Percentiles rank a stretch among this genome's conserved stretches.
Evolutionary conservation across 2,329 filamentous ascomycete species (phyloP).

Genomic region (Ceratocystis papillata): DNA sequence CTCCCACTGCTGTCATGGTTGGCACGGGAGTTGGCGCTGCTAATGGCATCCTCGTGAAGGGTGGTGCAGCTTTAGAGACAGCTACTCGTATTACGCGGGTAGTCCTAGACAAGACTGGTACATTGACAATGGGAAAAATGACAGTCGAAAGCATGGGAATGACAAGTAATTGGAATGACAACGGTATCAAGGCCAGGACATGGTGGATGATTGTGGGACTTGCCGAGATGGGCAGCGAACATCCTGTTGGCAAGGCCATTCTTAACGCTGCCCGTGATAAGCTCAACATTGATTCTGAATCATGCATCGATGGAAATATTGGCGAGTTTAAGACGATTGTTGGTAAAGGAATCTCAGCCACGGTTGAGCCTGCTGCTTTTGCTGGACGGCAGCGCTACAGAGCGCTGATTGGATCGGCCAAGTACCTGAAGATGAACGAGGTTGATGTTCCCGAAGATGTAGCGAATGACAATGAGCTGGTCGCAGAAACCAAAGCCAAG

Average conservation of each 20-base stretch:
- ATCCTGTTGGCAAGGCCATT: conserved; percentile 88
- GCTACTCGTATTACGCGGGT: conserved; percentile 84
- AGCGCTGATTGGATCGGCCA: conserved; percentile 73
- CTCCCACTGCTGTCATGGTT: conserved; percentile 96
- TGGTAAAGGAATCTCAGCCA: conserved; percentile 73
- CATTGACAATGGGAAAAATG: conserved; percentile 91
- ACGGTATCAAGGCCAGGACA: conserved; percentile 56
- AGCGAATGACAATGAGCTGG: conserved; percentile 49
- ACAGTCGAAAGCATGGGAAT: conserved; percentile 66
- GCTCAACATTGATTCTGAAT: conserved; percentile 60
- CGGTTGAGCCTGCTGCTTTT: conserved; percentile 53
- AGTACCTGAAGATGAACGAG: conserved; percentile 61
- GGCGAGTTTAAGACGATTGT: conserved; percentile 76
- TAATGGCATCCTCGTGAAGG: conserved; percentile 95
- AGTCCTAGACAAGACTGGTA: conserved; percentile 92
- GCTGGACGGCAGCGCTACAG: conserved; percentile 52
- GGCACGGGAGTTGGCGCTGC: conserved; percentile 94
- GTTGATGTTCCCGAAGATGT: conserved; percentile 55
- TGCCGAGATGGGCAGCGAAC: conserved; percentile 91
- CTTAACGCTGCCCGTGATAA: conserved; percentile 62
- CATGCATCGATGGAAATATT: conserved; percentile 67
- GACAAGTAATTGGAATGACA: conserved; percentile 56
- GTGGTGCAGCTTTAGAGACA: conserved; percentile 80
- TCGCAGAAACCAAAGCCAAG: conserved; percentile 31
- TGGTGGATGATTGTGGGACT: conserved; percentile 97